Evolutionary conservation across 2,329 filamentous ascomycete species (phyloP), one percentile per base, ranked within the genome.

Genomic region (Colletotrichum coccodes): DNA sequence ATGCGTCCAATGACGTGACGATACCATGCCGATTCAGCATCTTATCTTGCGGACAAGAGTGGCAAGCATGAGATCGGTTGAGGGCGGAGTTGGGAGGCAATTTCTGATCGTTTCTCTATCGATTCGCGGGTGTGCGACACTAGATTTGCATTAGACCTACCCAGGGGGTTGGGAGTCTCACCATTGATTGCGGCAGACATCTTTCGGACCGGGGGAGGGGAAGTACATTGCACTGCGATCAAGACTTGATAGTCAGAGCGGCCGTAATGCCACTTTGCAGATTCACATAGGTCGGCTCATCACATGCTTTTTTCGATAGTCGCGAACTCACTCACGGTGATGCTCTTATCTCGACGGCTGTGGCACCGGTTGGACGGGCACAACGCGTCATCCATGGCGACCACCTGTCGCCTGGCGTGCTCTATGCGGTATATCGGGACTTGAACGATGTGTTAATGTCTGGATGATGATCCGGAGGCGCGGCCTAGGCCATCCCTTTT

Each of bases 101-200:
- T 49, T 56, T 60, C 42, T 26, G 6, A 49, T 61, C 18, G 14
- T 42, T 26, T 47, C 30, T 30, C 16, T 40, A 44, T 49, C 40
- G 34, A 14, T 40, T 38, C 23, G 44, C 32, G n/a, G 47, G 30
- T 36, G 56, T 58, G 36, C 38, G 38, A 23, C 63, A 42, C 61
- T 66, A 69, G 66, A 69, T 60, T 60, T 49, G 61, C 66, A 66
- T 69, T 50, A 66, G 65, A 69, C 54, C 40, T 54, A 36, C 42
- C 36, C 30, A 52, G 49, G 49, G 54, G 42, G 64, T 53, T 38
- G n/a, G 36, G 52, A 23, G 56, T 69, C 28, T 60, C 36, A 47
- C 40, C 12, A 11, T 26, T 28, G 49, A 23, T 16, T 32, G 50
- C 18, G 46, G 49, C 38, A 60, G 34, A 57, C 28, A 54, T 50